A percentile compares a stretch with the other conserved stretches of the same genome.
Evolutionary conservation across 148 eudicot species (phyloP).

Genomic region (Silene latifolia): DNA sequence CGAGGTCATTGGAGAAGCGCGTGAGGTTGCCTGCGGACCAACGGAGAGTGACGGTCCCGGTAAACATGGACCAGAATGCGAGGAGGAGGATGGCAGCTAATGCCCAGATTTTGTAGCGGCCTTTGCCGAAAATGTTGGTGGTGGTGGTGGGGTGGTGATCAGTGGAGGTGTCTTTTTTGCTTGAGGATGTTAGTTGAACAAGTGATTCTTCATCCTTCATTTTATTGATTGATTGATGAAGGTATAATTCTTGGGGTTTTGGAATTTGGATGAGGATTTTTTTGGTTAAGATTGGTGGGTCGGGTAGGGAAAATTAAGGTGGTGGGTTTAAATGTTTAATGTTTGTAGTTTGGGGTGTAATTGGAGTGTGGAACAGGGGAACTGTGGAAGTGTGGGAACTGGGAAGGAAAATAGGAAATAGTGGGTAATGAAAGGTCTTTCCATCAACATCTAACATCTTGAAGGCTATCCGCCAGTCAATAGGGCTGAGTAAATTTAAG

Average conservation of each 20-base stretch:
- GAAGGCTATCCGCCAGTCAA: no score
- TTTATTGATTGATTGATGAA: not conserved
- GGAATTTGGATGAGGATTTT: not conserved
- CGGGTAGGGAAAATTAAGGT: no score
- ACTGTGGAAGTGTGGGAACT: no score
- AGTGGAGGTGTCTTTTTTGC: slow-evolving; percentile 33
- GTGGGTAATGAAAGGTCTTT: no score
- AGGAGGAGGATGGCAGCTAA: slow-evolving; percentile 66
- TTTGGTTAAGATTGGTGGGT: no score
- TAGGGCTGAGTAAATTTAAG: no score
- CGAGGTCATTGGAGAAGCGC: slow-evolving; percentile 42
- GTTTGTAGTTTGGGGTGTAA: no score
- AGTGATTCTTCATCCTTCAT: slow-evolving; percentile 60
- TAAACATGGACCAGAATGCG: slow-evolving; percentile 92
- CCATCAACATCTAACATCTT: no score
- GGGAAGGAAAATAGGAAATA: no score
- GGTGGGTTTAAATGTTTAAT: no score
- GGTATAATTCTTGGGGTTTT: not conserved
- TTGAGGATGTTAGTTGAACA: slow-evolving; percentile 32
- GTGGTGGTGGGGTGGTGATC: slow-evolving; percentile 1
- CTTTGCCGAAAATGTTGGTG: slow-evolving; percentile 37
- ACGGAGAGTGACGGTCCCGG: slow-evolving; percentile 88
- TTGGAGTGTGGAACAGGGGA: no score
- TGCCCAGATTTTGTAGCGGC: slow-evolving; percentile 85
- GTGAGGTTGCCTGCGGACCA: slow-evolving; percentile 70